These are phyloP conservation scores for Pythium aphanidermatum DNA, from an alignment of 352 stramenopile genomes.

Conservation along the genomic window DNA sequence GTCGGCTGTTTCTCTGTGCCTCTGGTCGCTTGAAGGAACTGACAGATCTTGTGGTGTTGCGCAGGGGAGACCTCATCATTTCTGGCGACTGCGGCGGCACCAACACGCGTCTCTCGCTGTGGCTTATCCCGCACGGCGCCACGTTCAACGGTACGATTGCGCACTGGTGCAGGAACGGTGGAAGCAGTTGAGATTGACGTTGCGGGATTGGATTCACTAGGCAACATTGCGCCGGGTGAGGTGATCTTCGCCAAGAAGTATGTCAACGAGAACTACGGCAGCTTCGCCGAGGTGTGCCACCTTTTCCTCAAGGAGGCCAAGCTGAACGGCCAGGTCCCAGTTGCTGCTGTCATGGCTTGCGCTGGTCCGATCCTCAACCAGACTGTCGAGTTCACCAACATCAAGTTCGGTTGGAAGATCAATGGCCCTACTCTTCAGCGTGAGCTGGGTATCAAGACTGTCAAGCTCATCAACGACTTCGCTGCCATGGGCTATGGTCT, in stretches of 20 bases:
- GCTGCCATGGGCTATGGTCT: conserved; percentile 96
- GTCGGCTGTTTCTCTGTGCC: background rate
- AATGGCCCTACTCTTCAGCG: conserved; percentile 71
- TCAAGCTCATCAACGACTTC: conserved; percentile 97
- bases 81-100: conserved; percentile 96
- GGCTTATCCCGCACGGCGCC: conserved; percentile 58
- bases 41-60: background rate
- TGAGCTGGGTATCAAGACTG: conserved; percentile 79
- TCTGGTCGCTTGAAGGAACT: background rate
- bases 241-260: conserved; percentile 87
- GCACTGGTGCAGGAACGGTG: too few relatives aligned
- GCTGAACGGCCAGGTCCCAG: conserved; percentile 47
- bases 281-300: conserved; percentile 87
- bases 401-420: conserved; percentile 88
- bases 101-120: conserved; percentile 93
- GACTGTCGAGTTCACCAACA: conserved; percentile 92
- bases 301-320: conserved; percentile 92
- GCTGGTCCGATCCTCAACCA: conserved; percentile 79
- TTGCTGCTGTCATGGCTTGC: conserved; percentile 72
- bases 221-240: conserved; percentile 69
- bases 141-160: conserved; percentile 43
- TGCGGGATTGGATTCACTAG: conserved; percentile 10
- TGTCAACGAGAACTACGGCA: conserved; percentile 71
- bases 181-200: too few relatives aligned
- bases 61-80: conserved; percentile 63